Base-by-base conservation (phyloP, 176 grass and related monocot genomes). In the Zizania latifolia region DNA sequence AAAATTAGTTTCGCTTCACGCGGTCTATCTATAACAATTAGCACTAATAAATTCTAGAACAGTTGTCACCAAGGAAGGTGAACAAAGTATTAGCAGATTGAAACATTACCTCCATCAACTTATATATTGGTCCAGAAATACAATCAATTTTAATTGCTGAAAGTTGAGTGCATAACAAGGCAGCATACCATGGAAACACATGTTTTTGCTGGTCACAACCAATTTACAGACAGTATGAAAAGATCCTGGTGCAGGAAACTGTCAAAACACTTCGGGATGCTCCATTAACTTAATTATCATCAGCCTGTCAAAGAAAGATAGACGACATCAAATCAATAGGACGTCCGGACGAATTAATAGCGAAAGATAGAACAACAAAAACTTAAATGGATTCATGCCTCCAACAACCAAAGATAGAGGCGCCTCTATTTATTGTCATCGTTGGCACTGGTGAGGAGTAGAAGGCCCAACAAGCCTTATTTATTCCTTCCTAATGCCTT, bases 401-500 rank as follows among this genome's bases (percentile, higher is more conserved):
- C 61, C 79, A 78, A 83, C 74, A 86, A 90, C 79, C 74, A 80
- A 76, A 55, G 56, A 63, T 68, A 90, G 83, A 87, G 74, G 83
- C 73, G 68, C 67, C 74, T 48, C 65, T 78, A 90, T 83, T 90
- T 86, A 83, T 87, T 90, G 44, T 58, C 39, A 45, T 79, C 31
- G 88, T 83, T 90, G 84, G 84, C 68, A 75, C 79, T 65, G 78
- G 70, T 78, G 82, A 82, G 39, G 27, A 44, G 73, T 16, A 68
- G 69, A 74, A 81, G 45, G 65, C 57, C 84, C 63, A 81, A 86
- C 71, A 73, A 81, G 62, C 62, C 62, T 3, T 80, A 86, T 75
- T 81, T 86, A 81, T 75, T 62, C 62, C 40, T 61, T 80, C 33
- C 54, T 72, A 72, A 79, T 72, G 83, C 50, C 67, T 76, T 62